Percentiles rank a stretch among this genome's conserved stretches.
Evolutionary conservation across 2,329 filamentous ascomycete species (phyloP).

Genomic region (Clonostachys chloroleuca): DNA sequence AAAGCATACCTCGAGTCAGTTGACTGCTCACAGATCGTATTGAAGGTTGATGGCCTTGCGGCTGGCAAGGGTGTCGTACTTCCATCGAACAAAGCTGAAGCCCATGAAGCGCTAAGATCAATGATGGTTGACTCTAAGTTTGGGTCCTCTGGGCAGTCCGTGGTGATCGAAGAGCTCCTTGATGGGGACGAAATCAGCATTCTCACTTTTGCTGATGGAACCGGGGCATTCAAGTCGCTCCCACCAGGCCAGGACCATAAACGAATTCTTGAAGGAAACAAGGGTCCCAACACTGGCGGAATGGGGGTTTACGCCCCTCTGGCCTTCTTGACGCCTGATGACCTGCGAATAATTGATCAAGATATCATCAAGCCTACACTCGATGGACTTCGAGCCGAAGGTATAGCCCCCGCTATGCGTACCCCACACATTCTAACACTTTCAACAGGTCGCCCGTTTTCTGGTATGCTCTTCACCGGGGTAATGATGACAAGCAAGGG

Average conservation of each 20-base stretch:
- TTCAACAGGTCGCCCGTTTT: conserved; percentile 41
- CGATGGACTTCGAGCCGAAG: conserved; percentile 55
- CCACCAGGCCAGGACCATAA: conserved; percentile 73
- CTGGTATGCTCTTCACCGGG: conserved; percentile 73
- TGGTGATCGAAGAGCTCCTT: conserved; percentile 70
- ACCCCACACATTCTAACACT: background rate
- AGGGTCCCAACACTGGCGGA: conserved; percentile 68
- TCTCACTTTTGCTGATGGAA: conserved; percentile 62
- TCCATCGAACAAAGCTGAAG: conserved; percentile 46
- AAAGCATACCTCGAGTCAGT: conserved; percentile 56
- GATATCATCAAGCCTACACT: conserved; percentile 60
- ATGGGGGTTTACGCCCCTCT: conserved; percentile 74
- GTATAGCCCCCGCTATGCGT: conserved; percentile 15
- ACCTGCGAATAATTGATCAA: conserved; percentile 53
- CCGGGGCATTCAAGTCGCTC: conserved; percentile 52
- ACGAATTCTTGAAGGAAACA: conserved; percentile 62
- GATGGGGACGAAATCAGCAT: conserved; percentile 68
- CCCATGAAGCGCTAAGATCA: conserved; percentile 55
- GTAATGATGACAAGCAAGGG: conserved; percentile 78
- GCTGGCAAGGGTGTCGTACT: conserved; percentile 62
- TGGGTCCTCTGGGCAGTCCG: conserved; percentile 60
- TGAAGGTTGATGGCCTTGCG: conserved; percentile 72
- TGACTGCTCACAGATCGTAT: conserved; percentile 53
- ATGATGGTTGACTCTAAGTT: conserved; percentile 68
- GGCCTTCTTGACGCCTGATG: conserved; percentile 42